Evolutionary conservation across 148 eudicot species (phyloP), one percentile per base, ranked within the genome.

Genomic region (Chenopodium suecicum): DNA sequence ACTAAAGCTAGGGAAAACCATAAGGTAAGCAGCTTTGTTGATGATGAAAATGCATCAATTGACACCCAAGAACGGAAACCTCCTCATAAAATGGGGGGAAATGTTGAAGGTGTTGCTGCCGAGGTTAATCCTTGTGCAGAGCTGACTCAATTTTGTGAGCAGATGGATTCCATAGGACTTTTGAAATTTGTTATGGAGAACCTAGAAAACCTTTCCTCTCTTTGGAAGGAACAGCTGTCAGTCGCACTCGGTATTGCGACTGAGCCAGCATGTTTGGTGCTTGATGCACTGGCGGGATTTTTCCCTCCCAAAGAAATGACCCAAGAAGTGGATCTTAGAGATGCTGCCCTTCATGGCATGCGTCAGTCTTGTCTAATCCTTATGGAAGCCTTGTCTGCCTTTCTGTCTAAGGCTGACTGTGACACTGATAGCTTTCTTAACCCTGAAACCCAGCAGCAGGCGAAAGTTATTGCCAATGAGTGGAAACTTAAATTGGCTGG

Each of bases 161-260:
- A 85, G 78, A 90, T 91, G 92, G 91, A 91, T 84, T 89, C 90
- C 69, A 84, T 86, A 85, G 91, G 91, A 79, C 90, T 91, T 85
- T 82, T 89, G 80, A 83, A 85, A 41, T 87, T 87, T 83, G 66
- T 83, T 72, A 70, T 65, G 77, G 92, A 86, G 85, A 89, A 90
- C 80, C 79, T 85, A 77, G 88, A 89, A 82, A 78, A 81, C 74
- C 74, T 78, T 76, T 66, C 86, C 72, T 41, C 73, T 50, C 69
- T 85, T 66, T 77, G 86, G 78, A 83, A 80, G 81, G 90, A 91
- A 82, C 74, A 82, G 78, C 87, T 86, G 70, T 73, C 84, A 48
- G 79, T 87, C 41, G 94, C 91, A 50, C 88, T 91, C 27, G 79
- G 75, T 77, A 89, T 88, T 89, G 91, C 91, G 63, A 75, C 83